Conservation (phyloP, 1,284 basidiomycete species). For the Melampsora americana region DNA sequence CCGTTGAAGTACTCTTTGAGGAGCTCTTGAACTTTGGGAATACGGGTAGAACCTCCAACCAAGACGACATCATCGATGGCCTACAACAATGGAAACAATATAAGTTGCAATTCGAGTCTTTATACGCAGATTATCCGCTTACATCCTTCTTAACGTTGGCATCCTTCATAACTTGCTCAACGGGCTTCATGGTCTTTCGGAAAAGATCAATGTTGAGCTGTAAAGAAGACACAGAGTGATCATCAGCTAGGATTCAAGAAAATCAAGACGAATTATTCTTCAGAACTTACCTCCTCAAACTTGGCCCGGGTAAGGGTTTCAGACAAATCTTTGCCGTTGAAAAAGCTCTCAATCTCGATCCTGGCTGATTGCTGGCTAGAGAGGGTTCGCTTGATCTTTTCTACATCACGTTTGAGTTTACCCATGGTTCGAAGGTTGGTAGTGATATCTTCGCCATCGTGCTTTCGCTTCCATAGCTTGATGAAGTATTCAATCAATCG, state of each 20-base stretch:
- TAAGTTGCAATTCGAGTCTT: neutral
- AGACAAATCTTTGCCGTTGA: conserved; percentile 54
- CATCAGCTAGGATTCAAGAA: neutral
- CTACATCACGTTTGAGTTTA: conserved; percentile 54
- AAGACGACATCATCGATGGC: conserved; percentile 56
- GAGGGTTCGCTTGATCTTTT: conserved; percentile 55
- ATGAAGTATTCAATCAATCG: conserved; percentile 54
- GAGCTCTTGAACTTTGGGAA: conserved; percentile 95
- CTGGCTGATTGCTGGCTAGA: conserved; percentile 54
- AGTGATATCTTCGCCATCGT: conserved; percentile 46
- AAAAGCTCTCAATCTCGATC: conserved; percentile 55
- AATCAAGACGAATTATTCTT: neutral
- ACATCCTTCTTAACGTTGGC: conserved; percentile 44
- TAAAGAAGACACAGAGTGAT: neutral
- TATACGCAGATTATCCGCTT: neutral
- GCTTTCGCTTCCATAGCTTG: conserved; percentile 55
- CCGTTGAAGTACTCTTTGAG: conserved; percentile 85
- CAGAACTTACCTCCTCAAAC: conserved; percentile 52
- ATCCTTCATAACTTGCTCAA: conserved; percentile 52
- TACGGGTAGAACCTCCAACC: conserved; percentile 96
- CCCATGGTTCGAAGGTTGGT: conserved; percentile 53
- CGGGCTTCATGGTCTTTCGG: conserved; percentile 55
- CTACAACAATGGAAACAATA: neutral
- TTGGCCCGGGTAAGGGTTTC: conserved; percentile 55
- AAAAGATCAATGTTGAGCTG: conserved; percentile 54